Evolutionary conservation across 2,329 filamentous ascomycete species (phyloP), one percentile per base, ranked within the genome.

Genomic region (Nigrospora osmanthi): DNA sequence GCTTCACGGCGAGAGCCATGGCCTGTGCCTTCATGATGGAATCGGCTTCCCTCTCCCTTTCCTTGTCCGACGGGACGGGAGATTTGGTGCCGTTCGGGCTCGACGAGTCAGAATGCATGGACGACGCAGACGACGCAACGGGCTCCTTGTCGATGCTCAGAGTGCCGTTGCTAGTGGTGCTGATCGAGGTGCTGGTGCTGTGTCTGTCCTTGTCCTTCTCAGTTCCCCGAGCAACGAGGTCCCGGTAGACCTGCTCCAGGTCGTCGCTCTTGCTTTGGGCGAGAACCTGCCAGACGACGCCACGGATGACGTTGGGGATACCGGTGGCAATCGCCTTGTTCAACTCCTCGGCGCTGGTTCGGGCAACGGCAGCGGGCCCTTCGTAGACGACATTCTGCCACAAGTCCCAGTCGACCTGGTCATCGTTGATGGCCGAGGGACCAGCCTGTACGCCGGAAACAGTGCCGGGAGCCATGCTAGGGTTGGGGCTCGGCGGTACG

Each of bases 241-340:
- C 89, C 51, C 77, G 80, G 67, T 97, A 98, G n/a, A 89, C 78
- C 14, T 74, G 68, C 65, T 98, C 93, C 15, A 98, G 70, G 38
- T 94, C 89, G 49, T 91, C 85, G 55, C 89, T 95, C 65, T 95
- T 95, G 68, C 90, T 96, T 60, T 95, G 89, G 4, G 93, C 89
- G 49, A 98, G 71, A 9, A 97, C 91, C 66, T 98, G 93, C 93
- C 93, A 98, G 42, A 98, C 90, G 3, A 98, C 93, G n/a, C 93
- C 94, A 47, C 93, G 83, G 49, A 98, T 95, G 3, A 90, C 91
- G 53, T 85, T 89, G 1, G 93, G 93, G 46, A 98, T 98, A 31
- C 93, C 93, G 35, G 85, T 87, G 41, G 91, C 87, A 55, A 98
- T 96, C 17, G 93, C 90, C 52, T 78, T 81, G 59, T 91, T 95